Conservation (phyloP, 2,329 filamentous ascomycete species). For the Aspergillus quadrilineatus region DNA sequence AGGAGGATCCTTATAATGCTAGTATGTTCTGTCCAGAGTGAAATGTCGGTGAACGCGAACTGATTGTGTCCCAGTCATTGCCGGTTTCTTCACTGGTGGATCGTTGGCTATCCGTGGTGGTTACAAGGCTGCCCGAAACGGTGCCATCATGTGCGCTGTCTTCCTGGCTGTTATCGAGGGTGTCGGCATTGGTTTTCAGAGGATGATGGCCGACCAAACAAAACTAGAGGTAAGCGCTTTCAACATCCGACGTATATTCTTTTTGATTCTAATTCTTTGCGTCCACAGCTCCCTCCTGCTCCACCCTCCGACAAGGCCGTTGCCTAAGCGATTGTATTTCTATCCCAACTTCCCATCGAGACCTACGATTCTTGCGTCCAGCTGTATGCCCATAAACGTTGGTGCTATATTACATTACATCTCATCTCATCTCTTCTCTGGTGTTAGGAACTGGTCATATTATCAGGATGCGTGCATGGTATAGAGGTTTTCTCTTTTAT, state of each 20-base stretch:
- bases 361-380: conserved; percentile 19
- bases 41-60: neutral
- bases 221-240: conserved; percentile 66
- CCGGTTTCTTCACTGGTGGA: conserved; percentile 94
- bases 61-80: conserved; percentile 60
- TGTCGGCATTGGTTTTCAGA: conserved; percentile 91
- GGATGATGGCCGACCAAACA: conserved; percentile 89
- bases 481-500: conserved; percentile 34
- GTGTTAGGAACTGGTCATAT: conserved; percentile 38
- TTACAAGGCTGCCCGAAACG: conserved; percentile 87
- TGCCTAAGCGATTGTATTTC: conserved; percentile 27
- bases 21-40: conserved; percentile 49
- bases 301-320: conserved; percentile 39
- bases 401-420: conserved; percentile 28
- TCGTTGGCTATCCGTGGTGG: conserved; percentile 89
- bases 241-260: neutral
- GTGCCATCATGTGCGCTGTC: conserved; percentile 92
- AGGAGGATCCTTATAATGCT: conserved; percentile 97
- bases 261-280: conserved; percentile 10
- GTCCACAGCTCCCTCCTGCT: conserved; percentile 35
- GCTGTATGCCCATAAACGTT: conserved; percentile 21
- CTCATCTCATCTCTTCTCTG: conserved; percentile 41
- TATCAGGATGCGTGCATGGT: conserved; percentile 31
- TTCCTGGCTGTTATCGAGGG: conserved; percentile 95
- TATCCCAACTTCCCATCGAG: conserved; percentile 6